Evolutionary conservation across 768 basidiomycete genomes (phyloP).

Genomic region (Guyanaporus albipodus): DNA sequence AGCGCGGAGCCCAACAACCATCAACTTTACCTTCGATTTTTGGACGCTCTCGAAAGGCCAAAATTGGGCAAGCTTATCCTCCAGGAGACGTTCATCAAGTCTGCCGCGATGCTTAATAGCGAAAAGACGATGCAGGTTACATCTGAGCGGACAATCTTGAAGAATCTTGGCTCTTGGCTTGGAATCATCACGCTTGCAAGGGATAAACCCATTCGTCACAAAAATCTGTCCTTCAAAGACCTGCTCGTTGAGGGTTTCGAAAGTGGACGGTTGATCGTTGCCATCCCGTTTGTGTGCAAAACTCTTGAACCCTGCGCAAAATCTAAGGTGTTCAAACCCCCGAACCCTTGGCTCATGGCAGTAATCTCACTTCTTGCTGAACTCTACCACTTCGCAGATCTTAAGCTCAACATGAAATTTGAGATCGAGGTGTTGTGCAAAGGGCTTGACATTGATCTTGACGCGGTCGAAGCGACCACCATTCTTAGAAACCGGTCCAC

Average conservation of each 20-base stretch:
- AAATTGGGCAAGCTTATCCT: constrained; percentile 70
- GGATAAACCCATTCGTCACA: constrained; percentile 88
- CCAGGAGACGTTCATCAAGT: constrained; percentile 92
- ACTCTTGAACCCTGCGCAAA: constrained; percentile 86
- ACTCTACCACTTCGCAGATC: constrained; percentile 94
- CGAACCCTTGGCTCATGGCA: constrained; percentile 98
- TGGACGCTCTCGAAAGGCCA: constrained; percentile 75
- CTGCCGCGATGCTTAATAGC: constrained; percentile 80
- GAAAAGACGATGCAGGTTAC: constrained; percentile 85
- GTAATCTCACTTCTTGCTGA: constrained; percentile 89
- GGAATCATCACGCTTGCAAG: constrained; percentile 91
- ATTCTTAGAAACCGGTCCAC: constrained; percentile 76
- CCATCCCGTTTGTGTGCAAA: constrained; percentile 98
- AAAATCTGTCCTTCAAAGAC: constrained; percentile 95
- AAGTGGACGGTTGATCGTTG: constrained; percentile 83
- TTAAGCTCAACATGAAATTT: constrained; percentile 96
- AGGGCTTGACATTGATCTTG: constrained; percentile 81
- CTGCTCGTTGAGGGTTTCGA: constrained; percentile 96
- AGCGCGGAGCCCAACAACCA: constrained; percentile 98
- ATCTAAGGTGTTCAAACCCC: constrained; percentile 91
- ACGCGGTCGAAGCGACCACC: constrained; percentile 76
- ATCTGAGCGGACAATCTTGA: constrained; percentile 80
- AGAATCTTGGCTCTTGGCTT: constrained; percentile 95
- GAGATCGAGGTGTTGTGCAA: constrained; percentile 98
- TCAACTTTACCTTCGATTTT: constrained; percentile 87